Conservation (phyloP, 78 protist genomes). For the Protostelium mycophagum region DNA sequence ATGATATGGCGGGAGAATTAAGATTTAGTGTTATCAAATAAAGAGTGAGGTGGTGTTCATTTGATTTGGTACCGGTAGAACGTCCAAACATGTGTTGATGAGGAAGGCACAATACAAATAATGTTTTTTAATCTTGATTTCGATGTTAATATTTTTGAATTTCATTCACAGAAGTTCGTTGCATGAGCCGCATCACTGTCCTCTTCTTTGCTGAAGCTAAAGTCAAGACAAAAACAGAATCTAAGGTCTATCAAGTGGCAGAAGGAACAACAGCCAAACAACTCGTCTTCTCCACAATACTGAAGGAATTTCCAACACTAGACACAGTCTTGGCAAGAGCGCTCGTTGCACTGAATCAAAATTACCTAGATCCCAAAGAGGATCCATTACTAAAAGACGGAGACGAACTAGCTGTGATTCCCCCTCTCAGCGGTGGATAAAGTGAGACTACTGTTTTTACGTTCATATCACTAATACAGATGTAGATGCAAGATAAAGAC, state of each 20-base stretch:
- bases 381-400: background rate
- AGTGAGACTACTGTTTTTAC: no score
- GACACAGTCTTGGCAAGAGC: background rate
- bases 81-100: no score
- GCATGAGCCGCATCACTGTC: background rate
- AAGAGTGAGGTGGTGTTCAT: no score
- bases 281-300: background rate
- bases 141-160: no score
- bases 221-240: background rate
- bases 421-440: background rate
- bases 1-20: no score
- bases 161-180: background rate
- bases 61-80: no score
- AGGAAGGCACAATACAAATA: no score
- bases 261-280: background rate
- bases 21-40: no score
- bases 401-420: background rate
- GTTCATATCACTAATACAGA: no score
- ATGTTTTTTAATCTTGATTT: no score
- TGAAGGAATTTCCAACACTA: background rate
- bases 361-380: background rate
- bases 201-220: background rate
- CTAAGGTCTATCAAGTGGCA: background rate
- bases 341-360: background rate
- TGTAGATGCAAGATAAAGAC: background rate